These are phyloP conservation scores for Pochonia chlamydosporia DNA, from an alignment of 2,329 filamentous ascomycete species.

Conservation along the genomic window DNA sequence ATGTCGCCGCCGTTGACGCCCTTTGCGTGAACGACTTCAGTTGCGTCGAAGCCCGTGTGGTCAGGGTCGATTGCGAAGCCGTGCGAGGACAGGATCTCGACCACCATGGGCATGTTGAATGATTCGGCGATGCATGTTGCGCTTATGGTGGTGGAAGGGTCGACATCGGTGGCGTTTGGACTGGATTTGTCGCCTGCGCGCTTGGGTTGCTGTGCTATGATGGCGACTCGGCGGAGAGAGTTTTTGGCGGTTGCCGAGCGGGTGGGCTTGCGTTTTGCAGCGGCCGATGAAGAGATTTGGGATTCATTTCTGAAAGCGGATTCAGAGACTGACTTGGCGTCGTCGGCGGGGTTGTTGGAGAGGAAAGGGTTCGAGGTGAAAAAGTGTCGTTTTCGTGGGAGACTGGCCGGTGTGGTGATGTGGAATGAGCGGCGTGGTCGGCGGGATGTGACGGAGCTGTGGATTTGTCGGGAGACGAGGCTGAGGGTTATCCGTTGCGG, in stretches of 20 bases:
- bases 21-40: conserved; percentile 58
- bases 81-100: conserved; percentile 50
- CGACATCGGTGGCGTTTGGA: conserved; percentile 20
- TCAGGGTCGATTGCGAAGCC: conserved; percentile 59
- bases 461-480: conserved; percentile 22
- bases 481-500: conserved; percentile 26
- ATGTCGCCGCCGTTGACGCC: conserved; percentile 70
- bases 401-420: conserved; percentile 33
- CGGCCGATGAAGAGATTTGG: conserved; percentile 6
- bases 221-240: conserved; percentile 77
- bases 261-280: conserved; percentile 40
- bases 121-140: conserved; percentile 59
- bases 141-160: conserved; percentile 42
- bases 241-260: conserved; percentile 52
- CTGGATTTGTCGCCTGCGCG: conserved; percentile 24
- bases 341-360: conserved; percentile 23
- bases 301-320: conserved; percentile 13
- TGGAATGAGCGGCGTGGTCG: conserved; percentile 36
- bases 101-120: conserved; percentile 58
- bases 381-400: conserved; percentile 55
- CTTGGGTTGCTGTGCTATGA: conserved; percentile 68
- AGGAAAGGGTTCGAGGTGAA: conserved; percentile 60
- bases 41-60: conserved; percentile 52
- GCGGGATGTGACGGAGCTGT: conserved; percentile 18
- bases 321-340: conserved; percentile 14